These are phyloP conservation scores for Pilasporangium apinafurcum DNA, from an alignment of 352 stramenopile genomes.

Conservation along the genomic window DNA sequence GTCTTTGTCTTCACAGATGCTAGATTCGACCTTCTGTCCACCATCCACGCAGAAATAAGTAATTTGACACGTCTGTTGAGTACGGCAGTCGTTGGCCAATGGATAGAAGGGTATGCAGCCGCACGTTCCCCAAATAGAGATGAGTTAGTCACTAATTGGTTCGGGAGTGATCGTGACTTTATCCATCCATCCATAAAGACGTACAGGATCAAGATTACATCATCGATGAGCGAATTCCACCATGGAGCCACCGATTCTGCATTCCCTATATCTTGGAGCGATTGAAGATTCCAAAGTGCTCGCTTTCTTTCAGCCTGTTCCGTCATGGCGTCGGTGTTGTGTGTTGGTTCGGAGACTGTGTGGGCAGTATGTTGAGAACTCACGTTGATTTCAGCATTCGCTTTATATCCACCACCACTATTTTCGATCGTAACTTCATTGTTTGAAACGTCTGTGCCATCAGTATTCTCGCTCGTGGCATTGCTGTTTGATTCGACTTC, in stretches of 20 bases:
- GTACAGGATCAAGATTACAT: slow-evolving; percentile 63
- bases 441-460: too few relatives aligned
- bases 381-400: too few relatives aligned
- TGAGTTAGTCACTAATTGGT: slow-evolving; percentile 24
- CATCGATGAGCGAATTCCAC: slow-evolving; percentile 76
- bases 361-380: too few relatives aligned
- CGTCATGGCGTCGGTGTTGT: background rate
- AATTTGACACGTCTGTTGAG: slow-evolving; percentile 52
- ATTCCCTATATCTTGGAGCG: slow-evolving; percentile 24
- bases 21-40: slow-evolving; percentile 10
- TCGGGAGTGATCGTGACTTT: slow-evolving; percentile 29
- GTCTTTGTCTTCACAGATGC: too few relatives aligned
- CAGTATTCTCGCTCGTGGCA: background rate
- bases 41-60: slow-evolving; percentile 46
- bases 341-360: background rate
- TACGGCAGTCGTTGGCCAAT: slow-evolving; percentile 42
- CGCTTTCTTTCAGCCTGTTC: slow-evolving; percentile 16
- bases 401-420: too few relatives aligned
- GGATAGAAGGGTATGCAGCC: slow-evolving; percentile 1
- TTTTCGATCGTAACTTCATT: too few relatives aligned
- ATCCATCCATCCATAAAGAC: slow-evolving; percentile 73
- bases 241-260: slow-evolving; percentile 40
- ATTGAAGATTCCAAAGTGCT: slow-evolving; percentile 36
- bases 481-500: too few relatives aligned
- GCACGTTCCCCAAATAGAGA: slow-evolving; percentile 58